Evolutionary conservation across 2,329 filamentous ascomycete genomes (phyloP).

Genomic region (Pseudogymnoascus sp.): DNA sequence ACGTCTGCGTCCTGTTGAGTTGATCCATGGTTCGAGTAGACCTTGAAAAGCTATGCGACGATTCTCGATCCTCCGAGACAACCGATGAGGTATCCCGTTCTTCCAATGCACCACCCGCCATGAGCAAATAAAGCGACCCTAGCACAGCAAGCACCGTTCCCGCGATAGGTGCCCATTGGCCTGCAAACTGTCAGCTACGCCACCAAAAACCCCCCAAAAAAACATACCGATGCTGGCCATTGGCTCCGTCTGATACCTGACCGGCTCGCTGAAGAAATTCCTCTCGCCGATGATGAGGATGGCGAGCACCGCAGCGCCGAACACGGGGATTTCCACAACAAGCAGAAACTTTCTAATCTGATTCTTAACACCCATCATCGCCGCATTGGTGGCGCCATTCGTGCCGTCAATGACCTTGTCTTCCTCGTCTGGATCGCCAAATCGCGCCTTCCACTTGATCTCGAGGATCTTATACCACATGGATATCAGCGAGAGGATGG

Average conservation of each 20-base stretch:
- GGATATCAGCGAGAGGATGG: conserved; percentile 51
- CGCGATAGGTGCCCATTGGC: conserved; percentile 53
- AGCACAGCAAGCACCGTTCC: conserved; percentile 49
- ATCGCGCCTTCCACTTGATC: conserved; percentile 47
- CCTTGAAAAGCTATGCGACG: neutral
- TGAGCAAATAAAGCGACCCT: conserved; percentile 49
- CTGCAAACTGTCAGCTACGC: conserved; percentile 28
- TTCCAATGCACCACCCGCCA: conserved; percentile 22
- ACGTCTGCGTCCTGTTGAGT: neutral
- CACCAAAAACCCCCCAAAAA: neutral
- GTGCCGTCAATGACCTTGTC: conserved; percentile 42
- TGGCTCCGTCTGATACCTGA: conserved; percentile 53
- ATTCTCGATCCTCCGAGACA: conserved; percentile 3
- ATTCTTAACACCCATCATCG: conserved; percentile 47
- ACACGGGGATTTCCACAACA: conserved; percentile 50
- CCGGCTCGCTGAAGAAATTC: conserved; percentile 52
- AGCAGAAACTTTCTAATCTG: conserved; percentile 45
- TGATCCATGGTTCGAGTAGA: neutral
- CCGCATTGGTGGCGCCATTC: conserved; percentile 43
- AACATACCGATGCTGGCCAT: conserved; percentile 50
- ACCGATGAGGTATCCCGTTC: conserved; percentile 5
- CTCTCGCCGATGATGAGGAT: conserved; percentile 54
- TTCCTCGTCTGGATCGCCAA: conserved; percentile 26
- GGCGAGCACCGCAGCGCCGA: conserved; percentile 48
- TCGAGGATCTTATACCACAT: conserved; percentile 58